A percentile compares a stretch with the other conserved stretches of the same genome.
phyloP scores from a whole-genome alignment of 495 filamentous ascomycete genomes.

The Penicillium waksmanii region DNA sequence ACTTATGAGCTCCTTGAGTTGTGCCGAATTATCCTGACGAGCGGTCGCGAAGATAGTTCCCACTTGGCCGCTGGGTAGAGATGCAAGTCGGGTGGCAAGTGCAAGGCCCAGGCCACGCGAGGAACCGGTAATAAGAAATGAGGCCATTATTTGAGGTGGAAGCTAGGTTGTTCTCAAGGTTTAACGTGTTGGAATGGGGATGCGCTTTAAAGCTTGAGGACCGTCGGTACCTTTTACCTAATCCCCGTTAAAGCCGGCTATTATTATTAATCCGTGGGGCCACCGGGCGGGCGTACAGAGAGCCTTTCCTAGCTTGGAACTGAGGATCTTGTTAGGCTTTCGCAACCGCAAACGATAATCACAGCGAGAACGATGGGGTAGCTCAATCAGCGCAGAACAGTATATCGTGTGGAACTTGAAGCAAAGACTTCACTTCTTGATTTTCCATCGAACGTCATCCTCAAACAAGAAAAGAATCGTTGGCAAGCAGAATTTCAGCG shows the following conservation, averaged over 20 bases:
- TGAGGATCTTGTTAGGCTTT: too few species aligned
- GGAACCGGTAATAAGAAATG: constrained; percentile 40
- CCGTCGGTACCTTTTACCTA: neutral
- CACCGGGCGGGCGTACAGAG: too few species aligned
- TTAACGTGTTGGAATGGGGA: neutral
- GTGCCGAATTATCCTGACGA: constrained; percentile 33
- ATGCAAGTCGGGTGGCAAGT: constrained; percentile 41
- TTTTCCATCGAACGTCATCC: too few species aligned
- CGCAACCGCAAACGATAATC: too few species aligned
- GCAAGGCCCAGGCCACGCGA: constrained; percentile 60
- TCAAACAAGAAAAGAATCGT: too few species aligned
- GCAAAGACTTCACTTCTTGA: too few species aligned
- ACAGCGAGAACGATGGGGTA: too few species aligned
- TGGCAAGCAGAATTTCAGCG: too few species aligned
- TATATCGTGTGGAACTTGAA: too few species aligned
- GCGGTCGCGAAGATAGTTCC: constrained; percentile 41
- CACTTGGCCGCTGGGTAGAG: constrained; percentile 36
- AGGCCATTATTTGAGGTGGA: constrained; percentile 23
- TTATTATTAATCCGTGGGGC: neutral
- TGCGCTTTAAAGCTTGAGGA: neutral
- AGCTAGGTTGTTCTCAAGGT: neutral
- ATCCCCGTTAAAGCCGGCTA: constrained; percentile 3
- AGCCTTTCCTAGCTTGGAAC: too few species aligned
- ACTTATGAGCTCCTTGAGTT: constrained; percentile 28
- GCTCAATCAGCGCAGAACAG: too few species aligned